phyloP scores from a whole-genome alignment of 2,329 filamentous ascomycete species.

The Trichoderma semiorbis region DNA sequence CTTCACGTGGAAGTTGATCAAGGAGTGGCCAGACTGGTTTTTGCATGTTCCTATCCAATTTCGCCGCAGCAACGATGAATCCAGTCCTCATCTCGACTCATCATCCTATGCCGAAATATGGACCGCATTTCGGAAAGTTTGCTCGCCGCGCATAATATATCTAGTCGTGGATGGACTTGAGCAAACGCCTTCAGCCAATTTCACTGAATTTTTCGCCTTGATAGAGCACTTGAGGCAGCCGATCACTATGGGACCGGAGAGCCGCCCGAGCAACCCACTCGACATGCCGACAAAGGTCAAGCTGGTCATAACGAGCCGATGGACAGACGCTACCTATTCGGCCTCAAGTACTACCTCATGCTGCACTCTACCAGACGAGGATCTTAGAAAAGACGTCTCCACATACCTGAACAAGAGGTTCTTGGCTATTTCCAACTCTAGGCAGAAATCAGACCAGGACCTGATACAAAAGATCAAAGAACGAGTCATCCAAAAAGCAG shows the following conservation, averaged over 20 bases:
- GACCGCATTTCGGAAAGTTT: conserved; percentile 17
- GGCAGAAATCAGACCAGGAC: neutral
- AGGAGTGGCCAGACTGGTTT: conserved; percentile 21
- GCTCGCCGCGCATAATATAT: conserved; percentile 18
- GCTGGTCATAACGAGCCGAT: conserved; percentile 12
- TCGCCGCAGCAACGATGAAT: conserved; percentile 2
- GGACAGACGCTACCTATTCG: neutral
- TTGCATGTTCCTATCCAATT: conserved; percentile 17
- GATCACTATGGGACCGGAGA: neutral
- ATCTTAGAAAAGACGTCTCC: conserved; percentile 3
- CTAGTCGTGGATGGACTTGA: conserved; percentile 26
- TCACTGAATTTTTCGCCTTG: neutral
- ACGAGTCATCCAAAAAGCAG: conserved; percentile 17
- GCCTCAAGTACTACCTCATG: conserved; percentile 11
- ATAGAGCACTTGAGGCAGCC: conserved; percentile 15
- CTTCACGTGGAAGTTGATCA: conserved; percentile 23
- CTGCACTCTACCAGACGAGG: neutral
- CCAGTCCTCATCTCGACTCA: conserved; percentile 7
- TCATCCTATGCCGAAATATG: conserved; percentile 22
- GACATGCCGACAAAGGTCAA: conserved; percentile 14
- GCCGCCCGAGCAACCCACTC: neutral
- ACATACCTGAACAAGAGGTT: conserved; percentile 13
- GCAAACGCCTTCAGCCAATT: conserved; percentile 15
- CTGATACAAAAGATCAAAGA: conserved; percentile 1
- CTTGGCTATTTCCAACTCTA: neutral